Evolutionary conservation across 768 basidiomycete genomes (phyloP).

Genomic region (Tricholoma sp.): DNA sequence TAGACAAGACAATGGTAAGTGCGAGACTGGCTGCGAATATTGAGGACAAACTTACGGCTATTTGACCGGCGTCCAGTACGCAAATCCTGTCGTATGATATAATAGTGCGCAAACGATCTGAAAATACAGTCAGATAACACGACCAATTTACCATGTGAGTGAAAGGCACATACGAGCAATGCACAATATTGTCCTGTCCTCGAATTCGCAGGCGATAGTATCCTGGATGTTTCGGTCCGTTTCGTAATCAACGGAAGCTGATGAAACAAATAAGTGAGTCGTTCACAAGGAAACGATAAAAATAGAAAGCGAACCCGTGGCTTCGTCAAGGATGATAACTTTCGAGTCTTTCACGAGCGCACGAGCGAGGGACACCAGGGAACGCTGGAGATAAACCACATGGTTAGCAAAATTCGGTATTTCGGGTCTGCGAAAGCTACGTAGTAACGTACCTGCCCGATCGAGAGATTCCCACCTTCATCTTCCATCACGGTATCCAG

Average conservation of each 20-base stretch:
- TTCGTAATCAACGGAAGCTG: conserved; percentile 84
- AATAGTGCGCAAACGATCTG: conserved; percentile 84
- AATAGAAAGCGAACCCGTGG: conserved; percentile 48
- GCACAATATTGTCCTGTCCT: conserved; percentile 79
- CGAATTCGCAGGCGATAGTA: conserved; percentile 82
- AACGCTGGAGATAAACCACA: conserved; percentile 42
- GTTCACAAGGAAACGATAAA: background rate
- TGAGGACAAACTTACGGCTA: conserved; percentile 46
- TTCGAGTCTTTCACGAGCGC: conserved; percentile 84
- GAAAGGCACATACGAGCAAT: conserved; percentile 67
- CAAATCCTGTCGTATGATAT: conserved; percentile 86
- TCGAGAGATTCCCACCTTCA: conserved; percentile 81
- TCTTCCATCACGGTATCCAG: conserved; percentile 83
- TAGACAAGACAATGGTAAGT: conserved; percentile 15
- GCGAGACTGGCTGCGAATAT: background rate
- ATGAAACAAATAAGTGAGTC: conserved; percentile 1
- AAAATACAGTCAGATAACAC: background rate
- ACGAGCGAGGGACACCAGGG: conserved; percentile 81
- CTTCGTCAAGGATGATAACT: conserved; percentile 87
- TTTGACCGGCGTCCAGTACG: conserved; percentile 77
- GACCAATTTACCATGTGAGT: background rate
- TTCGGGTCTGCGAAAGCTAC: background rate
- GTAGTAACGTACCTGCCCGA: conserved; percentile 47
- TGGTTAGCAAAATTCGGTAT: background rate
- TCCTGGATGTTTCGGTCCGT: conserved; percentile 90